phyloP scores from a whole-genome alignment of 164 flowering plant genomes.

The Vitis rupestris region DNA sequence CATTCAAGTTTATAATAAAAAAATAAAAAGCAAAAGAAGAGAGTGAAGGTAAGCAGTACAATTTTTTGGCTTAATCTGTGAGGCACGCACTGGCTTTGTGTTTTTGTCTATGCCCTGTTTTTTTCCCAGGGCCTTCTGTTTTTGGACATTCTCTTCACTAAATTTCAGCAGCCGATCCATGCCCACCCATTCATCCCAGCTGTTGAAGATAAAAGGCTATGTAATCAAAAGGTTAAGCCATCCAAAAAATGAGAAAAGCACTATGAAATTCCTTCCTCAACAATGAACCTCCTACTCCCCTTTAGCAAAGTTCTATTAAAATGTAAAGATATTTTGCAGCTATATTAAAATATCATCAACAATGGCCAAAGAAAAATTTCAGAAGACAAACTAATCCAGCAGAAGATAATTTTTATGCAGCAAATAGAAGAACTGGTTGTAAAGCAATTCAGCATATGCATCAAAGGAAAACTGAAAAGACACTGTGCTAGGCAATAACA shows the following conservation, averaged over 20 bases:
- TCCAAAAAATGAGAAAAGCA: not conserved
- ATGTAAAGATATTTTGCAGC: not conserved
- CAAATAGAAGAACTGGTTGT: not conserved
- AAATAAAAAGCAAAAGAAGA: not conserved
- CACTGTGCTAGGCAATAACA: not conserved
- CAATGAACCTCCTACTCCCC: not conserved
- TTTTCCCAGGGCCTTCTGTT: conserved; percentile 32
- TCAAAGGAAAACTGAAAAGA: not conserved
- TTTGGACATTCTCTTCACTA: conserved; percentile 53
- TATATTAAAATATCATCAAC: not conserved
- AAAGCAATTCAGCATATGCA: not conserved
- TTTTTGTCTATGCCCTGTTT: conserved; percentile 37
- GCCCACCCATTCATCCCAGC: conserved; percentile 90
- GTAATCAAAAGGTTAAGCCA: not conserved
- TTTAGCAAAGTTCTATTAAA: not conserved
- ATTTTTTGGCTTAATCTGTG: conserved; percentile 48
- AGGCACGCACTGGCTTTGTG: conserved; percentile 45
- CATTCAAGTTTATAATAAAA: not conserved
- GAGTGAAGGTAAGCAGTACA: conserved; percentile 44
- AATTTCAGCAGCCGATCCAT: conserved; percentile 54
- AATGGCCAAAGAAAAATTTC: not conserved
- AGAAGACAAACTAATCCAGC: not conserved
- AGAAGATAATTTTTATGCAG: too few species aligned
- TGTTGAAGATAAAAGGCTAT: conserved; percentile 24
- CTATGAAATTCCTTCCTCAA: not conserved